Conservation (phyloP, 331 rosid genomes). For the Malus hybrid region DNA sequence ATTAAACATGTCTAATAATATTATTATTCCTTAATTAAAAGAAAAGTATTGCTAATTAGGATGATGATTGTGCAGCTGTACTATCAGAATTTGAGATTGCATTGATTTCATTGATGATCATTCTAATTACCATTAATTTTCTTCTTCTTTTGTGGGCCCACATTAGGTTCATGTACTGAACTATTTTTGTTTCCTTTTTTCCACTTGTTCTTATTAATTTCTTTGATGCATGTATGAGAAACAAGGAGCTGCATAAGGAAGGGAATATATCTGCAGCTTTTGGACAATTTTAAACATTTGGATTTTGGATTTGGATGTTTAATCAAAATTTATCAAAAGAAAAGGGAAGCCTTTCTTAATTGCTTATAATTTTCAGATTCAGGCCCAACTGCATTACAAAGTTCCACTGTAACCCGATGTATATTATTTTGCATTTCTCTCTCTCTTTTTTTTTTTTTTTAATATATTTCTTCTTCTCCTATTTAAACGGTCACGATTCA, state of each 20-base stretch:
- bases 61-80: too few relatives aligned
- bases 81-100: not conserved
- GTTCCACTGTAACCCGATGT: too few relatives aligned
- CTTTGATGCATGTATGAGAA: not conserved
- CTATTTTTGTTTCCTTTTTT: not conserved
- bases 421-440: too few relatives aligned
- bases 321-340: not conserved
- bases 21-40: too few relatives aligned
- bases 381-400: too few relatives aligned
- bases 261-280: not conserved
- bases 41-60: too few relatives aligned
- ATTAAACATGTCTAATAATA: too few relatives aligned
- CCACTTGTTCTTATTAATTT: not conserved
- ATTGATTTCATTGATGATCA: not conserved
- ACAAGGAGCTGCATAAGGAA: not conserved
- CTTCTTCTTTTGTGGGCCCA: not conserved
- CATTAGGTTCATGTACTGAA: not conserved
- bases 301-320: not conserved
- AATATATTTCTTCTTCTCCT: too few relatives aligned
- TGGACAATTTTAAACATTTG: not conserved
- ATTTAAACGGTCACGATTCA: too few relatives aligned
- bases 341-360: not conserved
- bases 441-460: too few relatives aligned
- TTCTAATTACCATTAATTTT: not conserved
- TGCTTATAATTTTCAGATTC: too few relatives aligned